phyloP scores from a whole-genome alignment of 2,329 filamentous ascomycete genomes.

The Trichoderma sp. region DNA sequence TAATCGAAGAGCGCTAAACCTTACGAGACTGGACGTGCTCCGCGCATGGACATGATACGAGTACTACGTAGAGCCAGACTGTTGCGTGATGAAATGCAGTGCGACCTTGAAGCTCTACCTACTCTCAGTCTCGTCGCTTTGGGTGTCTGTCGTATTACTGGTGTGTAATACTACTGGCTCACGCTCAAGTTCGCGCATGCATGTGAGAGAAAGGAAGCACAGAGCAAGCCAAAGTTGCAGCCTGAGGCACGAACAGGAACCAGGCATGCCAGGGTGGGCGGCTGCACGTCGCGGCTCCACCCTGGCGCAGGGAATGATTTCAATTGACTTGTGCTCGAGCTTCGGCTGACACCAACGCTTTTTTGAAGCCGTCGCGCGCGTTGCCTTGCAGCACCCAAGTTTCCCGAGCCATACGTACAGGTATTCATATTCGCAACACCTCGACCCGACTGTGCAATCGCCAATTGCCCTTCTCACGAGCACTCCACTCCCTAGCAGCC shows the following conservation, averaged over 20 bases:
- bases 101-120: neutral
- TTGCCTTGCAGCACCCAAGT: conserved; percentile 30
- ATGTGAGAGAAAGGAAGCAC: neutral
- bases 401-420: conserved; percentile 28
- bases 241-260: conserved; percentile 20
- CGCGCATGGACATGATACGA: too few species aligned
- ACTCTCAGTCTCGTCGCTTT: too few species aligned
- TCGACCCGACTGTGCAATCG: neutral
- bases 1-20: neutral
- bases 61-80: too few species aligned
- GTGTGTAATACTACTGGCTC: neutral
- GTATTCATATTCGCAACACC: neutral
- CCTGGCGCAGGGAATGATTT: conserved; percentile 10
- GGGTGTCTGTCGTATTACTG: too few species aligned
- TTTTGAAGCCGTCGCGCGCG: conserved; percentile 23
- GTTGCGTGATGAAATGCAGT: neutral
- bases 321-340: neutral
- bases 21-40: neutral
- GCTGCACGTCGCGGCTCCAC: conserved; percentile 19
- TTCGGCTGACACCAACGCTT: neutral
- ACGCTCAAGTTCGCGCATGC: too few species aligned
- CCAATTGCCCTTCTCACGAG: conserved; percentile 12
- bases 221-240: neutral
- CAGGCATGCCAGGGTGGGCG: neutral
- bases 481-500: neutral